These are phyloP conservation scores for Trichoderma sp. DNA, from an alignment of 2,329 filamentous ascomycete genomes.

Conservation along the genomic window DNA sequence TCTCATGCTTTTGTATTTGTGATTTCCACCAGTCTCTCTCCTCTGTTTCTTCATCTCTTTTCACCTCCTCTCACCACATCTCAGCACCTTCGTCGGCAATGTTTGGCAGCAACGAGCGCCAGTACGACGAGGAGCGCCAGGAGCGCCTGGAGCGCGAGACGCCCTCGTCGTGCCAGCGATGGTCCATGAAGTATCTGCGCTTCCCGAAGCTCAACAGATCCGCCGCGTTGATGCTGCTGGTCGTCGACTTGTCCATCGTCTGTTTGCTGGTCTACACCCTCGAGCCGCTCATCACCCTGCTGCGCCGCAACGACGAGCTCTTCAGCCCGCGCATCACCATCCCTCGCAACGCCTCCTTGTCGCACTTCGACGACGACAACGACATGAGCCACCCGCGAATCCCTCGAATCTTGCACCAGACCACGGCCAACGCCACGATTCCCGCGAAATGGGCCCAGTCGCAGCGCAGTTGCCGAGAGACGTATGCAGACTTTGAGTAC, in stretches of 20 bases:
- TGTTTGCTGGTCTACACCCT: conserved; percentile 14
- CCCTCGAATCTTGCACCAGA: conserved; percentile 19
- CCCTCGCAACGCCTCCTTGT: background rate
- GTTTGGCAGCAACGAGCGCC: background rate
- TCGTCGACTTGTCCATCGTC: conserved; percentile 13
- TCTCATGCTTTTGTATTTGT: background rate
- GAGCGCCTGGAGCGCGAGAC: conserved; percentile 16
- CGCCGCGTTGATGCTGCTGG: background rate
- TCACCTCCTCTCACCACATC: background rate
- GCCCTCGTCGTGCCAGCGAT: conserved; percentile 5
- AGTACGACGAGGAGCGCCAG: conserved; percentile 17
- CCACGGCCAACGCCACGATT: conserved; percentile 1
- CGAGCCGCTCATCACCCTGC: conserved; percentile 21
- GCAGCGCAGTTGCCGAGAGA: conserved; percentile 13
- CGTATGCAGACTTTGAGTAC: conserved; percentile 20
- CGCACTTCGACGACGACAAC: background rate
- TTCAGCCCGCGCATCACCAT: conserved; percentile 7
- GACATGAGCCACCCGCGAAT: conserved; percentile 10
- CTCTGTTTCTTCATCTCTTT: background rate
- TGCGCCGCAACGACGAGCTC: conserved; percentile 16
- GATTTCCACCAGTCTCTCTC: background rate
- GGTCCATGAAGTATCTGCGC: conserved; percentile 2
- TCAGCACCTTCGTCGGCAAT: conserved; percentile 2
- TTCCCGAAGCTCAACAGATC: conserved; percentile 12
- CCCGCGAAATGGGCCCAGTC: conserved; percentile 15